Evolutionary conservation across 345 rosid genomes (phyloP), one percentile per base, ranked within the genome.

Genomic region (Noccaea bulbosa): DNA sequence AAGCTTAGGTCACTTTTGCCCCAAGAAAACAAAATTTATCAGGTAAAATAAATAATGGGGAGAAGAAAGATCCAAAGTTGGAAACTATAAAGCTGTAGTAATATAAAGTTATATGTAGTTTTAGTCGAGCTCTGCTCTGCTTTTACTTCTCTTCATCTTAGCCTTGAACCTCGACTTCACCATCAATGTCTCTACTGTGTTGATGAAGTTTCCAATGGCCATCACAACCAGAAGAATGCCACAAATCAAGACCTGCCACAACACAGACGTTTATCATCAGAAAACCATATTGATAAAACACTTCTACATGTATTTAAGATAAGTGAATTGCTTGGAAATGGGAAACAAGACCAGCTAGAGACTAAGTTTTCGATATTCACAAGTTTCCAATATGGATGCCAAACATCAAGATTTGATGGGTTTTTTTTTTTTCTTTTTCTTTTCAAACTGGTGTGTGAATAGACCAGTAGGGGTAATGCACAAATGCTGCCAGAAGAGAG

Each of bases 111-210:
- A 66, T 57, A 66, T 51, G 11, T 32, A 67, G 5, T 51, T 48
- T 35, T 79, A 85, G 15, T 81, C 77, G 38, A 91, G 77, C 35
- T 87, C 91, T 57, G 74, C 88, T 86, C 74, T 92, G 85, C 91
- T 84, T 90, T 89, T 91, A 41, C 83, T 85, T 81, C 83, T 85
- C 82, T 83, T 92, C 97, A 91, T 94, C 87, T 94, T 92, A 11
- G 96, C 98, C 80, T 94, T 92, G 65, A 94, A 94, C 83, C 92
- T 88, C 38, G 97, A 94, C 81, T 92, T 94, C 10, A 77, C 74
- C 89, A 82, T 77, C 34, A 92, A 88, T 16, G 97, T 92, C 78
- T 88, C 81, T 46, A 92, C 85, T 2, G 98, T 95, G 81, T 90
- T 88, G 61, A 74, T 76, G 74, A 95, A 95, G 84, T 95, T 95